Conservation (phyloP, 768 basidiomycete genomes). For the Lactarius evosmus region DNA sequence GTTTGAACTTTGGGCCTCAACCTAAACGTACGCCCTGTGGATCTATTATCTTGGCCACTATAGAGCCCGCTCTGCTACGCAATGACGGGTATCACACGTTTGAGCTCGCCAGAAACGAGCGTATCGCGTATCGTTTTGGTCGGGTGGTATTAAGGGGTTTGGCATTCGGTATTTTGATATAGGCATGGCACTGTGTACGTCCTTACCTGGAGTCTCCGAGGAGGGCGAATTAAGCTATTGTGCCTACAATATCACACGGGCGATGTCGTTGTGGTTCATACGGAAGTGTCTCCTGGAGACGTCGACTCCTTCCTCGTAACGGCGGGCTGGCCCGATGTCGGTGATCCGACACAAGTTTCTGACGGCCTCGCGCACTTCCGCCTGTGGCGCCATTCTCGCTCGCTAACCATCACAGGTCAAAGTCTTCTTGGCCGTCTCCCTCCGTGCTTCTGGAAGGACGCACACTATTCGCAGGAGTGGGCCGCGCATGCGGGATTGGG, state of each 20-base stretch:
- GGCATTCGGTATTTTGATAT: conserved; percentile 78
- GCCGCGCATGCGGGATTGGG: too few species aligned
- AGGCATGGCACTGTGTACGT: conserved; percentile 55
- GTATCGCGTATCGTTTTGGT: conserved; percentile 56
- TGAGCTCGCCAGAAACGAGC: conserved; percentile 55
- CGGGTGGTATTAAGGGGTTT: conserved; percentile 93
- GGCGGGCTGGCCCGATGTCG: conserved; percentile 59
- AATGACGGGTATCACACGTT: conserved; percentile 46
- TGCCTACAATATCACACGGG: conserved; percentile 78
- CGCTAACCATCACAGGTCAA: conserved; percentile 41
- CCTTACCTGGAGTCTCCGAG: conserved; percentile 4
- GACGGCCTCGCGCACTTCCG: conserved; percentile 38
- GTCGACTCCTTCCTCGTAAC: conserved; percentile 66
- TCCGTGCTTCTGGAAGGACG: neutral
- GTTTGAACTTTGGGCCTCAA: conserved; percentile 63
- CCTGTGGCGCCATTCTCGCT: neutral
- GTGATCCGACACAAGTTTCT: conserved; percentile 44
- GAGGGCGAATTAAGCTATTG: conserved; percentile 16
- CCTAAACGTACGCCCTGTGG: conserved; percentile 43
- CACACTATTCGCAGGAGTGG: neutral
- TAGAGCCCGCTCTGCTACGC: conserved; percentile 23
- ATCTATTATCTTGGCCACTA: conserved; percentile 25
- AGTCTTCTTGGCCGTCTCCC: conserved; percentile 68
- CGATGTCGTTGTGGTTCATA: conserved; percentile 78
- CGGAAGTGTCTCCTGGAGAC: conserved; percentile 54